A percentile compares a stretch with the other conserved stretches of the same genome.
Evolutionary conservation across 2,329 filamentous ascomycete genomes (phyloP).

Genomic region (Pseudogymnoascus sp.): DNA sequence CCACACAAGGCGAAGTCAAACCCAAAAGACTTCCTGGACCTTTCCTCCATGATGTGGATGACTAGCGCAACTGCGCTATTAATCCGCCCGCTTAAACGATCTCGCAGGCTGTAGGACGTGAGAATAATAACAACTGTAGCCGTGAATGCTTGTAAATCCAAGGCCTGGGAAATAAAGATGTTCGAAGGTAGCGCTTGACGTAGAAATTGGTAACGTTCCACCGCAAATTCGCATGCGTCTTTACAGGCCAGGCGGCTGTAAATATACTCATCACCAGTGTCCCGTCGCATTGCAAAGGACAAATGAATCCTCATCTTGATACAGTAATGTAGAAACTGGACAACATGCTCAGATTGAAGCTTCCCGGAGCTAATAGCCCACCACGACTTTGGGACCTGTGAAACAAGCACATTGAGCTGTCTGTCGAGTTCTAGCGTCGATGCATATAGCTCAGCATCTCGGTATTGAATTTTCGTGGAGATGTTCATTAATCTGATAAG

Average conservation of each 20-base stretch:
- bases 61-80: constrained; percentile 15
- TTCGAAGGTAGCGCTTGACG: constrained; percentile 14
- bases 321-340: constrained; percentile 18
- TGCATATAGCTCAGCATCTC: constrained; percentile 23
- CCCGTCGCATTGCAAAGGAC: constrained; percentile 15
- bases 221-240: constrained; percentile 16
- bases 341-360: constrained; percentile 14
- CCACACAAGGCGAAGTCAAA: constrained; percentile 11
- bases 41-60: constrained; percentile 17
- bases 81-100: constrained; percentile 8
- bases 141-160: constrained; percentile 19
- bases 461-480: constrained; percentile 23
- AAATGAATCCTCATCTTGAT: constrained; percentile 16
- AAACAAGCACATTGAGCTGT: constrained; percentile 22
- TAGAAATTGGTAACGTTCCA: constrained; percentile 15
- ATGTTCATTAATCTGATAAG: constrained; percentile 24
- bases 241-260: constrained; percentile 17
- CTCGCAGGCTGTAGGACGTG: constrained; percentile 11
- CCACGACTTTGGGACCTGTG: constrained; percentile 22
- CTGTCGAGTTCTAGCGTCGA: constrained; percentile 25
- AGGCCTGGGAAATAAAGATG: constrained; percentile 13
- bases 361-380: constrained; percentile 11
- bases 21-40: constrained; percentile 6
- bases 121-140: constrained; percentile 18
- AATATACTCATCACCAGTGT: constrained; percentile 13